phyloP scores from a whole-genome alignment of 176 grass and related monocot species.

The Cocos nucifera region DNA sequence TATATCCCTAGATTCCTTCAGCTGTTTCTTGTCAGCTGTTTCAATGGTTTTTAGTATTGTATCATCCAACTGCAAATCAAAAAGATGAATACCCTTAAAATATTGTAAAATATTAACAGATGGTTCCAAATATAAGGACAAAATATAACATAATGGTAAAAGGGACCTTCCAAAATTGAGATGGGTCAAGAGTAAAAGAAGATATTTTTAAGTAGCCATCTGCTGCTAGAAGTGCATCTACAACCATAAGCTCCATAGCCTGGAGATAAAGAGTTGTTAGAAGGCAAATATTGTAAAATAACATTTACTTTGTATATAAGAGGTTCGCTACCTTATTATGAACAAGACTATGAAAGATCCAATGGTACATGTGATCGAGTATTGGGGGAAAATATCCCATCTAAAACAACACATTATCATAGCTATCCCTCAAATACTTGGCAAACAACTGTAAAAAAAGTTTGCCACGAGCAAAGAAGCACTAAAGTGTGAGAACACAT shows the following conservation, averaged over 20 bases:
- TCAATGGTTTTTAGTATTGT: conserved; percentile 81
- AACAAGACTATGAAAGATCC: too few relatives aligned
- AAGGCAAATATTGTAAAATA: background rate
- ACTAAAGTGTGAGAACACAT: too few relatives aligned
- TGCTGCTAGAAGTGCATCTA: conserved; percentile 69
- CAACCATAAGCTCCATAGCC: conserved; percentile 92
- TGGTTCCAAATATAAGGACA: too few relatives aligned
- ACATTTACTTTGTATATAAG: background rate
- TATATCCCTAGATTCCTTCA: conserved; percentile 71
- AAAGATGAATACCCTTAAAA: background rate
- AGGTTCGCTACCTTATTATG: background rate
- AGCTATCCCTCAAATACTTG: too few relatives aligned
- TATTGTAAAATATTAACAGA: too few relatives aligned
- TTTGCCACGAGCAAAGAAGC: too few relatives aligned
- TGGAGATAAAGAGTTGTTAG: conserved; percentile 26
- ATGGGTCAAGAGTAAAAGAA: conserved; percentile 60
- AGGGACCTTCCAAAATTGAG: conserved; percentile 86
- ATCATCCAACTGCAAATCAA: conserved; percentile 70
- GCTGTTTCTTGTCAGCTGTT: conserved; percentile 45
- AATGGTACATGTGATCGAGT: too few relatives aligned
- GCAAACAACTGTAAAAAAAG: too few relatives aligned
- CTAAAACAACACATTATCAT: too few relatives aligned
- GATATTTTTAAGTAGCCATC: conserved; percentile 74
- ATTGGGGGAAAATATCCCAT: too few relatives aligned
- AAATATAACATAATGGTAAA: conserved; percentile 5